A percentile compares a stretch with the other conserved stretches of the same genome.
These are phyloP conservation scores for Russula compacta DNA, from an alignment of 768 basidiomycete species.

Conservation along the genomic window DNA sequence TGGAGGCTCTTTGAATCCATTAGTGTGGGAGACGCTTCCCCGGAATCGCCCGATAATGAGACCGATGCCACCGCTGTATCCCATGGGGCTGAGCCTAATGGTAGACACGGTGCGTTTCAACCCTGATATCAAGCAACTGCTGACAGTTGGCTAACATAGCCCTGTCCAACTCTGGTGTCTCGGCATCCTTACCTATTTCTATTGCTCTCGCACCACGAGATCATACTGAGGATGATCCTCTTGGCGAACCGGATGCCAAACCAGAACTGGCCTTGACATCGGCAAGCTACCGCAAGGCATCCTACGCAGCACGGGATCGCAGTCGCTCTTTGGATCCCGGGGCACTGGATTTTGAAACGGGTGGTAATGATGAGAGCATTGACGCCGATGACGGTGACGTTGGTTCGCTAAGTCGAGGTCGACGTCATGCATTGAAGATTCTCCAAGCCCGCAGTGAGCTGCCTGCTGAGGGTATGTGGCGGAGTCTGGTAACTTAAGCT, in stretches of 20 bases:
- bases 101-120: not conserved
- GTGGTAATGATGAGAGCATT: slow-evolving; percentile 37
- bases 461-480: slow-evolving; percentile 72
- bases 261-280: slow-evolving; percentile 25
- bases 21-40: slow-evolving; percentile 22
- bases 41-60: slow-evolving; percentile 27
- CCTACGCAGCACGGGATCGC: slow-evolving; percentile 63
- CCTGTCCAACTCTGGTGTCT: slow-evolving; percentile 23
- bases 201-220: slow-evolving; percentile 35
- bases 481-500: slow-evolving; percentile 49
- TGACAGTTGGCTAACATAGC: not conserved
- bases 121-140: not conserved
- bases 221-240: not conserved
- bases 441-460: slow-evolving; percentile 59
- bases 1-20: slow-evolving; percentile 48
- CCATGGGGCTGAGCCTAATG: slow-evolving; percentile 21
- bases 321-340: slow-evolving; percentile 60
- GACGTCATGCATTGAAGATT: slow-evolving; percentile 56
- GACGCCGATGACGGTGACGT: slow-evolving; percentile 24
- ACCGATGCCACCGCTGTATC: slow-evolving; percentile 16
- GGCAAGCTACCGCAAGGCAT: slow-evolving; percentile 38
- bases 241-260: not conserved
- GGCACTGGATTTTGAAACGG: slow-evolving; percentile 47
- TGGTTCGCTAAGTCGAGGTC: slow-evolving; percentile 37
- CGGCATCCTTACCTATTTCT: slow-evolving; percentile 55